Evolutionary conservation across 805 yeast species (phyloP).

Genomic region (Ascoidea rubescens): DNA sequence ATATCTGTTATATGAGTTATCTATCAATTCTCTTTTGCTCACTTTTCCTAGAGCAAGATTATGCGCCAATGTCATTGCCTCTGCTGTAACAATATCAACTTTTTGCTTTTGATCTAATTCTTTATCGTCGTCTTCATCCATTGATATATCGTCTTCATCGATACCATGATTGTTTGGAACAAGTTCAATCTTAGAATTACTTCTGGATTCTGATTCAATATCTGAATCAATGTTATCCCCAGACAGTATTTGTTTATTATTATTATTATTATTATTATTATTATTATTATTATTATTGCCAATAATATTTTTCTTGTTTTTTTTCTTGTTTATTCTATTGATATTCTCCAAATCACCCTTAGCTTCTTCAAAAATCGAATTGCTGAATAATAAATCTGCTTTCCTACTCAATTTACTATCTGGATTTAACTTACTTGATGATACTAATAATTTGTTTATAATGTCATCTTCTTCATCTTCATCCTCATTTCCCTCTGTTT

Average conservation of each 20-base stretch:
- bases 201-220: slow-evolving; percentile 11
- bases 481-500: slow-evolving; percentile 60
- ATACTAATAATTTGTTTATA: slow-evolving; percentile 34
- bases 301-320: no score
- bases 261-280: no score
- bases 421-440: slow-evolving; percentile 23
- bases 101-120: slow-evolving; percentile 39
- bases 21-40: slow-evolving; percentile 72
- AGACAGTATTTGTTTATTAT: not conserved
- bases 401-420: slow-evolving; percentile 22
- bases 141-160: slow-evolving; percentile 10
- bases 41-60: slow-evolving; percentile 84
- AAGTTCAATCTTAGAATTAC: slow-evolving; percentile 12
- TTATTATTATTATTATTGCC: no score
- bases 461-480: slow-evolving; percentile 77
- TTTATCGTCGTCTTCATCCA: slow-evolving; percentile 14
- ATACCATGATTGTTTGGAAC: slow-evolving; percentile 11
- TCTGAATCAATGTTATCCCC: slow-evolving; percentile 7
- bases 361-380: slow-evolving; percentile 38
- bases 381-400: slow-evolving; percentile 33
- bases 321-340: no score
- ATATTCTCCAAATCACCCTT: slow-evolving; percentile 19
- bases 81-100: slow-evolving; percentile 79
- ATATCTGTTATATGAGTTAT: slow-evolving; percentile 85
- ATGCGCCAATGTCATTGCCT: slow-evolving; percentile 97